phyloP scores from a whole-genome alignment of 495 filamentous ascomycete genomes.

The Baudoinia panamericana region DNA sequence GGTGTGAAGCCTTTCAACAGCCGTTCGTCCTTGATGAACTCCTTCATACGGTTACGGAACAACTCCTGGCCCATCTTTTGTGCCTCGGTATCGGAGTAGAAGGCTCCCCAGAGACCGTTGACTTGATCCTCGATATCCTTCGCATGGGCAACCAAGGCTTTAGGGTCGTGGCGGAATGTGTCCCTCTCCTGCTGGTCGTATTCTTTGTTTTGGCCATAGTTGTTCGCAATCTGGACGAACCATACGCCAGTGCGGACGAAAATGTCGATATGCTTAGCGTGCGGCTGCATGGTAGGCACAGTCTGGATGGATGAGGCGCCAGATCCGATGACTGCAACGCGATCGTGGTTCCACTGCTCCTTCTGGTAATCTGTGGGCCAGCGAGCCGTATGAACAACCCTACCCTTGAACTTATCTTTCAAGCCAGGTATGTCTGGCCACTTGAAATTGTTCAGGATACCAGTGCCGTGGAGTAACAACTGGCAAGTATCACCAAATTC shows the following conservation, averaged over 20 bases:
- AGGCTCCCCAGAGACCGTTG: slow-evolving; percentile 30
- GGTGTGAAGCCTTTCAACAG: slow-evolving; percentile 31
- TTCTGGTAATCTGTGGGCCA: slow-evolving; percentile 40
- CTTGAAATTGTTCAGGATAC: slow-evolving; percentile 33
- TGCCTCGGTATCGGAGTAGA: slow-evolving; percentile 26
- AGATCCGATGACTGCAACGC: slow-evolving; percentile 29
- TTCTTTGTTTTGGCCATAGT: slow-evolving; percentile 24
- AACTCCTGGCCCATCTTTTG: slow-evolving; percentile 25
- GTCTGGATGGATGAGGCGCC: slow-evolving; percentile 30
- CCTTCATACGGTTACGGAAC: slow-evolving; percentile 28
- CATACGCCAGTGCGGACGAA: slow-evolving; percentile 30
- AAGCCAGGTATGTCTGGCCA: slow-evolving; percentile 20
- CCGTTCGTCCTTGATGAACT: slow-evolving; percentile 32
- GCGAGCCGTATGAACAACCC: slow-evolving; percentile 43
- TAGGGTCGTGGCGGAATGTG: slow-evolving; percentile 26
- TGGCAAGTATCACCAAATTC: slow-evolving; percentile 27
- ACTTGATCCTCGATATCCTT: slow-evolving; percentile 32
- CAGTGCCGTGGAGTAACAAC: slow-evolving; percentile 26
- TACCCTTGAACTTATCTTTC: slow-evolving; percentile 23
- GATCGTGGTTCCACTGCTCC: slow-evolving; percentile 41
- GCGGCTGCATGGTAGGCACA: slow-evolving; percentile 31
- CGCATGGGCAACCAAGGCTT: slow-evolving; percentile 26
- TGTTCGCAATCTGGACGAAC: slow-evolving; percentile 28
- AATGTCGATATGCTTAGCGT: slow-evolving; percentile 28
- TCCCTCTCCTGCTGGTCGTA: slow-evolving; percentile 27